phyloP scores from a whole-genome alignment of 129 eudicot genomes.

The Flaveria ramosissima region DNA sequence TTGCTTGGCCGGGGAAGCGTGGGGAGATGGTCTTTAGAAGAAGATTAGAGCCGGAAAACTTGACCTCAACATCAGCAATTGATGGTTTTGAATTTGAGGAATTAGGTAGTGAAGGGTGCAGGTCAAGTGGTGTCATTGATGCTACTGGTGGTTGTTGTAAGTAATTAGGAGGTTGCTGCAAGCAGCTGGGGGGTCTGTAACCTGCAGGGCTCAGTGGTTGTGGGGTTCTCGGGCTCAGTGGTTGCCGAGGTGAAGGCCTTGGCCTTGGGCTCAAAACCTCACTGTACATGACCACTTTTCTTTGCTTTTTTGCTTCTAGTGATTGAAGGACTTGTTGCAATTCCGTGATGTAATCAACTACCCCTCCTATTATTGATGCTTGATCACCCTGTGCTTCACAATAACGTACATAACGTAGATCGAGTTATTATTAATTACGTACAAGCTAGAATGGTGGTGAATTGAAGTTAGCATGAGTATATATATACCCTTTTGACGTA shows the following conservation, averaged over 20 bases:
- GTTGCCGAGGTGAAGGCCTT: conserved; percentile 62
- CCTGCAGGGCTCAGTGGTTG: conserved; percentile 47
- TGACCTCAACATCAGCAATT: conserved; percentile 85
- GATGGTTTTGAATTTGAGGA: conserved; percentile 63
- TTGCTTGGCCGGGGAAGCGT: conserved; percentile 73
- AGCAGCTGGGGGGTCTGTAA: neutral
- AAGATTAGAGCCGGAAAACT: conserved; percentile 78
- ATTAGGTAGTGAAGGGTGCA: no score
- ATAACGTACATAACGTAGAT: neutral
- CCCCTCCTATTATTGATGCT: conserved; percentile 98
- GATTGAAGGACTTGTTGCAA: conserved; percentile 87
- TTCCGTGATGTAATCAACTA: conserved; percentile 81
- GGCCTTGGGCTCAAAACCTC: conserved; percentile 60
- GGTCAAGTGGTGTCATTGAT: conserved; percentile 26
- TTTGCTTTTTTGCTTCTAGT: conserved; percentile 90
- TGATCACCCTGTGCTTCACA: conserved; percentile 72
- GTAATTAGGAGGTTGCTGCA: conserved; percentile 14
- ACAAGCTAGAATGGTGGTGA: no score
- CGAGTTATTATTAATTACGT: no score
- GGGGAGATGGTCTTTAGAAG: conserved; percentile 73
- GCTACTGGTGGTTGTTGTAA: neutral
- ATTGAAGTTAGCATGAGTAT: no score
- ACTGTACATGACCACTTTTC: conserved; percentile 59
- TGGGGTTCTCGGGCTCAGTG: conserved; percentile 93
- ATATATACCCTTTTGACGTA: conserved; percentile 78